Percentiles rank a stretch among this genome's conserved stretches.
Conservation (phyloP, 306 rosid genomes). For the Rubus parviflorus region DNA sequence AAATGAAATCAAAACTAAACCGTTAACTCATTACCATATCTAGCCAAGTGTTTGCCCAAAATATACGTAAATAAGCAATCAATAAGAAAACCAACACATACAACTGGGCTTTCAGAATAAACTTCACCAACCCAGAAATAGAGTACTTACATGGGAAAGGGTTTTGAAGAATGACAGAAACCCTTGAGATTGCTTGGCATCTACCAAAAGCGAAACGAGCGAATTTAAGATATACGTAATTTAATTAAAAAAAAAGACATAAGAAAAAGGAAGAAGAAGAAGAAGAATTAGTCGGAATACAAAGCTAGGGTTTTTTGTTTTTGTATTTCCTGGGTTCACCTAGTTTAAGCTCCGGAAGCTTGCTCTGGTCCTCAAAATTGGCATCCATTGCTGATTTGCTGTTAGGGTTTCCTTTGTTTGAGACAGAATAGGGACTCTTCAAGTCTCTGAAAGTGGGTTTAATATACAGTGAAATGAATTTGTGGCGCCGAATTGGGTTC, state of each 20-base stretch:
- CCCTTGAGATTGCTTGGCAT: slow-evolving; percentile 95
- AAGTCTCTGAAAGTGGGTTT: slow-evolving; percentile 7
- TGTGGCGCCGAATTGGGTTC: slow-evolving; percentile 10
- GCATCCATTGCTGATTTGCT: slow-evolving; percentile 49
- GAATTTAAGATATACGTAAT: slow-evolving; percentile 1
- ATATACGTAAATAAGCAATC: no score
- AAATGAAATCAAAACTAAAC: no score
- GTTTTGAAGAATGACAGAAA: slow-evolving; percentile 89
- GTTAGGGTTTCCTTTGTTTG: slow-evolving; percentile 35
- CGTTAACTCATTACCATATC: no score
- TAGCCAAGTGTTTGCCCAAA: no score
- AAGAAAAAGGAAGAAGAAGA: neutral
- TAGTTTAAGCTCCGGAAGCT: slow-evolving; percentile 90
- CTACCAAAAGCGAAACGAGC: slow-evolving; percentile 38
- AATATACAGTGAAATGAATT: neutral
- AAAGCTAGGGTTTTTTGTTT: slow-evolving; percentile 18
- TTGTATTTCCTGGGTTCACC: slow-evolving; percentile 30
- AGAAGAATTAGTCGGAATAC: neutral
- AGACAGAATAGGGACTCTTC: neutral
- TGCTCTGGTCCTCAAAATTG: slow-evolving; percentile 52
- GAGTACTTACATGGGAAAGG: slow-evolving; percentile 63
- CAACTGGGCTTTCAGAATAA: neutral
- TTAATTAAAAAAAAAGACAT: neutral
- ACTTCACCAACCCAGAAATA: neutral
- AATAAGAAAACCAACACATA: neutral